Evolutionary conservation across 768 basidiomycete genomes (phyloP), one percentile per base, ranked within the genome.

Genomic region (Russula earlei): DNA sequence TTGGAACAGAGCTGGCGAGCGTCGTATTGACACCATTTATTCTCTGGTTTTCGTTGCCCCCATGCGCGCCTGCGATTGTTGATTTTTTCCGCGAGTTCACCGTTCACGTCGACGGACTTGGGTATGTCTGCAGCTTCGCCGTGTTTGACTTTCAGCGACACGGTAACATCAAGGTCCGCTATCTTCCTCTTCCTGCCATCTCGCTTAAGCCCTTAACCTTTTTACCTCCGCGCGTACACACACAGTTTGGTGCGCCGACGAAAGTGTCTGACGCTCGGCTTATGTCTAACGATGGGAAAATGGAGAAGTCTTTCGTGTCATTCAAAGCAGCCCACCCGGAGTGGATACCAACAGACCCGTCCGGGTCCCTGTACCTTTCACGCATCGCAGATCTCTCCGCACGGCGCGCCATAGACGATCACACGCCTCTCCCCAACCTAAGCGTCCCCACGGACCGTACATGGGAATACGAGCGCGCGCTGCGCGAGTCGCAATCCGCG

Each of bases 71-170:
- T 9, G 85, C 85, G 0, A 87, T 98, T 62, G 80, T 99, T 58
- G 96, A 99, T 67, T 98, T 99, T 67, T 98, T 99, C 80, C 83
- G 95, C 31, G 95, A 98, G 69, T 99, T 97, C 67, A 87, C 92
- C 0, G 87, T 99, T 1, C 95, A 98, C 68, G 87, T 99, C 20
- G 94, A 97, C 57, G 91, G 94, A 0, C 78, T 96, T 2, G 96
- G 96, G 5, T 95, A 96, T 65, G 89, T 99, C 19, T 98, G 96
- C 67, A 93, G 90, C 54, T 99, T 98, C 69, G 96, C 96, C 3
- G 94, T 95, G 57, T 99, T 99, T 67, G 94, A 98, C 68, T 98
- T 99, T 68, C 85, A 92, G 72, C 74, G 92, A 53, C 92, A 96
- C 60, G 92, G 93, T 0, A 94, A 94, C 67, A 78, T 91, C 67